phyloP scores from a whole-genome alignment of 805 yeast species.

The Candida ortonii region DNA sequence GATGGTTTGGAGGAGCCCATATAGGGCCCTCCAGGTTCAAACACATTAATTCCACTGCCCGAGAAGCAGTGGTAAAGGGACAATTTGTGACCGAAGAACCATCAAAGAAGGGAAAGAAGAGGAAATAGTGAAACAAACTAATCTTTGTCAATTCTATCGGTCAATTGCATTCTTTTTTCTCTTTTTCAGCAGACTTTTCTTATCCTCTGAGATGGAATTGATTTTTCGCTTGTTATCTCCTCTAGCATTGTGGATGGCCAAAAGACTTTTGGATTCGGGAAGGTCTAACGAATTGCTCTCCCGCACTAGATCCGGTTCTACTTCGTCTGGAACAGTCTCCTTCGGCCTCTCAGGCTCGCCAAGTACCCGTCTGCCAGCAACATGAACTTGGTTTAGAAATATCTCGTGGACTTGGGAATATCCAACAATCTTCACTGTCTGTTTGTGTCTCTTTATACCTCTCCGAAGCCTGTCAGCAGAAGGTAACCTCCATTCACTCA shows the following conservation, averaged over 20 bases:
- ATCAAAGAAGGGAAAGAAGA: constrained; percentile 30
- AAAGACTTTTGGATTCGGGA: constrained; percentile 3
- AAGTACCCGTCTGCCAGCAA: constrained; percentile 27
- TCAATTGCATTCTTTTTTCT: constrained; percentile 18
- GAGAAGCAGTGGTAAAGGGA: constrained; percentile 76
- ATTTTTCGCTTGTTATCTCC: constrained; percentile 1
- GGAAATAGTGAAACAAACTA: no score
- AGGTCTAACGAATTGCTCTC: background rate
- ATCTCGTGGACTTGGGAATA: constrained; percentile 25
- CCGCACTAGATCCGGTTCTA: background rate
- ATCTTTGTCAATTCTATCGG: no score
- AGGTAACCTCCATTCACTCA: constrained; percentile 52
- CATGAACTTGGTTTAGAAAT: constrained; percentile 5
- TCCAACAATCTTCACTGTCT: constrained; percentile 26
- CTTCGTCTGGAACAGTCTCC: no score
- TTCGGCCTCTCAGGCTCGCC: no score
- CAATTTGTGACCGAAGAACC: constrained; percentile 38
- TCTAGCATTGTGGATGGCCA: constrained; percentile 1
- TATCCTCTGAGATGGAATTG: no score
- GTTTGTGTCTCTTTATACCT: constrained; percentile 16
- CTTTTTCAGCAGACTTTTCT: constrained; percentile 4
- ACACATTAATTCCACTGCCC: constrained; percentile 84
- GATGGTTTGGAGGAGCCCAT: constrained; percentile 94
- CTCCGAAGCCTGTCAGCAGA: constrained; percentile 27
- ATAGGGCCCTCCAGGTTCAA: constrained; percentile 93